A percentile compares a stretch with the other conserved stretches of the same genome.
phyloP scores from a whole-genome alignment of 2,329 filamentous ascomycete species.

The Neofusicoccum cordaticola region DNA sequence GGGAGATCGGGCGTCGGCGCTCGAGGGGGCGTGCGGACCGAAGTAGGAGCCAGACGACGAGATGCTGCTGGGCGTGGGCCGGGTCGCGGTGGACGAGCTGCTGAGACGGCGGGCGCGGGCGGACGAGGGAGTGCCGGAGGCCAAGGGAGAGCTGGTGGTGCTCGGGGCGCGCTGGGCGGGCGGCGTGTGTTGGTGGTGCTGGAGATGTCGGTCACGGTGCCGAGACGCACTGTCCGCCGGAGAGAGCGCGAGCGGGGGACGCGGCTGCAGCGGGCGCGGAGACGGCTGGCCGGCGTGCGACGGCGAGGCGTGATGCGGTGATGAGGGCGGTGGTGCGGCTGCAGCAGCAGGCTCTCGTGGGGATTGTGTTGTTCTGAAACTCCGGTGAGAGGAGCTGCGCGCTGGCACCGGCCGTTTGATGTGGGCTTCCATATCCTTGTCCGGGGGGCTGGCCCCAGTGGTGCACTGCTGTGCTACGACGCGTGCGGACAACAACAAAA shows the following conservation, averaged over 20 bases:
- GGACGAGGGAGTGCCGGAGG: slow-evolving; percentile 10
- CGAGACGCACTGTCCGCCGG: slow-evolving; percentile 16
- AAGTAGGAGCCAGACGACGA: slow-evolving; percentile 29
- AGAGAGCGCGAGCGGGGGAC: slow-evolving; percentile 7
- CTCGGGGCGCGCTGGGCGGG: slow-evolving; percentile 8
- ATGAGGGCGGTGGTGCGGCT: slow-evolving; percentile 10
- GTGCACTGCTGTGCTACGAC: slow-evolving; percentile 10
- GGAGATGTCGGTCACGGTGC: slow-evolving; percentile 16
- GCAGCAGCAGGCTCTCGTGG: slow-evolving; percentile 6
- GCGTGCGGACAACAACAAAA: slow-evolving; percentile 14
- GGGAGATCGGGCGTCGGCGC: slow-evolving; percentile 31
- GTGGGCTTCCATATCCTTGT: slow-evolving; percentile 15
- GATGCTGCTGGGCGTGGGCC: slow-evolving; percentile 19
- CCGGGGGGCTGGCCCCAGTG: slow-evolving; percentile 13
- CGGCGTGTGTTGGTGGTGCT: slow-evolving; percentile 10
- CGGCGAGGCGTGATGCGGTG: slow-evolving; percentile 1
- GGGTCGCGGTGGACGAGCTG: slow-evolving; percentile 10
- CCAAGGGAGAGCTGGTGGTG: slow-evolving; percentile 5
- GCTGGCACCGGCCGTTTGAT: slow-evolving; percentile 14
- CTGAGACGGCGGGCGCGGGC: slow-evolving; percentile 6
- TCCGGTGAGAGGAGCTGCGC: slow-evolving; percentile 14
- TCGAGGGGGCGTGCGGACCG: slow-evolving; percentile 27
- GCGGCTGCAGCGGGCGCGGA: slow-evolving; percentile 3
- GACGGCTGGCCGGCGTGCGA: background rate
- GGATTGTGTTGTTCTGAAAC: slow-evolving; percentile 15